A percentile compares a stretch with the other conserved stretches of the same genome.
phyloP scores from a whole-genome alignment of 306 rosid species.

The Macrotyloma uniflorum region DNA sequence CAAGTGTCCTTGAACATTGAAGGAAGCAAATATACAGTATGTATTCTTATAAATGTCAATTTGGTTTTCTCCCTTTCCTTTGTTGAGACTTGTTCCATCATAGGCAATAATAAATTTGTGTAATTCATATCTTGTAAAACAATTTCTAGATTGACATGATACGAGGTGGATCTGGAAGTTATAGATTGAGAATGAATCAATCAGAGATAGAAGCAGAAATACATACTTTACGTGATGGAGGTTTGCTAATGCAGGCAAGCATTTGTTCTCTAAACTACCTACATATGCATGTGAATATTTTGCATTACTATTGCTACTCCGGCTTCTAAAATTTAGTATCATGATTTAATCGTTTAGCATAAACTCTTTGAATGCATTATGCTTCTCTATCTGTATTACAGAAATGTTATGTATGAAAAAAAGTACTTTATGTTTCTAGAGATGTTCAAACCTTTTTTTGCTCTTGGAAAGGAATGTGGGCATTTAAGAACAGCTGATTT shows the following conservation, averaged over 20 bases:
- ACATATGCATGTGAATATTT: neutral
- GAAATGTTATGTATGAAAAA: neutral
- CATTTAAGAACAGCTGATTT: neutral
- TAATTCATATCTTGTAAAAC: slow-evolving; percentile 38
- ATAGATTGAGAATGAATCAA: slow-evolving; percentile 73
- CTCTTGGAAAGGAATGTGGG: neutral
- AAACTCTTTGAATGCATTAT: neutral
- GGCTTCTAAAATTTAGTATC: slow-evolving; percentile 12
- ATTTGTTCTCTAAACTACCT: slow-evolving; percentile 38
- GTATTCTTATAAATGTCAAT: slow-evolving; percentile 27
- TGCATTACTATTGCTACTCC: neutral
- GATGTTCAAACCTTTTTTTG: neutral
- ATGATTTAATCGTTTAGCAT: neutral
- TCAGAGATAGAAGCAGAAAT: slow-evolving; percentile 95
- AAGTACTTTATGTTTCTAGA: neutral
- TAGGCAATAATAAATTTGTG: slow-evolving; percentile 31
- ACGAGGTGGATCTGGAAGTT: slow-evolving; percentile 95
- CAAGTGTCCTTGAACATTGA: slow-evolving; percentile 96
- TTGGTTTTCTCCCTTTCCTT: slow-evolving; percentile 28
- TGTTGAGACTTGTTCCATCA: slow-evolving; percentile 35
- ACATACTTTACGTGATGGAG: slow-evolving; percentile 98
- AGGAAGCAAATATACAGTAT: slow-evolving; percentile 94
- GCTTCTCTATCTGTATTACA: slow-evolving; percentile 21
- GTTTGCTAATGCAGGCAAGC: slow-evolving; percentile 98
- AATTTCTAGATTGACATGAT: slow-evolving; percentile 79